These are phyloP conservation scores for Tillandsia leiboldiana DNA, from an alignment of 176 grass and related monocot species.

Conservation along the genomic window DNA sequence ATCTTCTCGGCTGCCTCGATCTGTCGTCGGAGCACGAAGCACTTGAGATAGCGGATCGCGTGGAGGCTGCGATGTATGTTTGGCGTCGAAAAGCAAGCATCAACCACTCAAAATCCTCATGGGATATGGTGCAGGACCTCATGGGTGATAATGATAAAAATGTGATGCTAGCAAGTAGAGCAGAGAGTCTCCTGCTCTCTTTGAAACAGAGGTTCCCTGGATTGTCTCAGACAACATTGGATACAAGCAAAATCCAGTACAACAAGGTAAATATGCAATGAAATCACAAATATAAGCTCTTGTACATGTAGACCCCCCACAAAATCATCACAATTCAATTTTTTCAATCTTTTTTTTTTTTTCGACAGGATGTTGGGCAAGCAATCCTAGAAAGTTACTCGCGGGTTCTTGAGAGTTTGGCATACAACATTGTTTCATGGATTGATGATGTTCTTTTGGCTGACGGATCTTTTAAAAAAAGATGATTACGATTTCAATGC, in stretches of 20 bases:
- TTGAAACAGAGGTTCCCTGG: conserved; percentile 90
- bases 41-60: conserved; percentile 71
- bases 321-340: not conserved
- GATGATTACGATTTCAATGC: not conserved
- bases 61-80: conserved; percentile 59
- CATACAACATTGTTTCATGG: conserved; percentile 68
- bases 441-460: conserved; percentile 73
- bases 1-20: conserved; percentile 62
- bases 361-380: conserved; percentile 70
- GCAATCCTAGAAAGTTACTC: conserved; percentile 93
- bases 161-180: conserved; percentile 59
- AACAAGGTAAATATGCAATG: conserved; percentile 57
- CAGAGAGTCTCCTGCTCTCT: conserved; percentile 53
- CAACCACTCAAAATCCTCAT: conserved; percentile 47
- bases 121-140: conserved; percentile 58
- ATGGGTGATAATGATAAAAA: conserved; percentile 76
- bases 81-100: conserved; percentile 65
- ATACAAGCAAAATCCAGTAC: conserved; percentile 90
- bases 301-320: not conserved
- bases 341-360: conserved; percentile 6
- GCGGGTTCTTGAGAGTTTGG: conserved; percentile 85
- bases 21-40: conserved; percentile 76
- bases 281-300: not conserved
- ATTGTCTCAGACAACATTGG: conserved; percentile 77
- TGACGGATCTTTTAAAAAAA: conserved; percentile 49